Percentiles rank a stretch among this genome's conserved stretches.
Evolutionary conservation across 495 filamentous ascomycete genomes (phyloP).

Genomic region (Tuber borchii): DNA sequence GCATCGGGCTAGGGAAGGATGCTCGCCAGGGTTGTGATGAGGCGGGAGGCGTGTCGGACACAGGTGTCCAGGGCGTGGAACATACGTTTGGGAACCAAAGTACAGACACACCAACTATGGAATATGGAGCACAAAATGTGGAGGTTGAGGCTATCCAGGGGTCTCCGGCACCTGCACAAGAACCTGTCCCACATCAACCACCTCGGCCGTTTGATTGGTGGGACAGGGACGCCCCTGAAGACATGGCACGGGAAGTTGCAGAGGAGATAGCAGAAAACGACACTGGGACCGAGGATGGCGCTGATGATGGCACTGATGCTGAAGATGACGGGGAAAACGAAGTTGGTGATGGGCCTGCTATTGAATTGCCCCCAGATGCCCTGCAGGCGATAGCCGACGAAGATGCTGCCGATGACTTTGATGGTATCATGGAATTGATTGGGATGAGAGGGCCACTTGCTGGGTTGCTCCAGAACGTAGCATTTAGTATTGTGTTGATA

Average conservation of each 20-base stretch:
- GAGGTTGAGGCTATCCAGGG: background rate
- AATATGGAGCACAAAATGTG: background rate
- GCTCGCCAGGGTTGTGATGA: background rate
- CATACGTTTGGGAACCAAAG: background rate
- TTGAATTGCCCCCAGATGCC: slow-evolving; percentile 38
- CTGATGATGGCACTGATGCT: slow-evolving; percentile 25
- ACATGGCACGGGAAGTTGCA: background rate
- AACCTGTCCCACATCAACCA: background rate
- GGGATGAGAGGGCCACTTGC: slow-evolving; percentile 91
- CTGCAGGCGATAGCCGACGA: slow-evolving; percentile 35
- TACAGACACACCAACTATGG: too few relatives aligned
- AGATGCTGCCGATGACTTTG: slow-evolving; percentile 93
- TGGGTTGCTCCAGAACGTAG: slow-evolving; percentile 83
- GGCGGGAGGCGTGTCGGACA: background rate
- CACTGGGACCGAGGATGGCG: slow-evolving; percentile 32
- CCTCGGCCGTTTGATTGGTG: background rate
- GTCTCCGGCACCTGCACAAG: background rate
- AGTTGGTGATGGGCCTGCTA: slow-evolving; percentile 10
- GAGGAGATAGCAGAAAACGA: background rate
- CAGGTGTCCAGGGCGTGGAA: background rate
- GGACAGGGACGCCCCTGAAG: background rate
- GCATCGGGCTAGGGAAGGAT: background rate
- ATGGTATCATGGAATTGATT: slow-evolving; percentile 91
- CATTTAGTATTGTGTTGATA: slow-evolving; percentile 87
- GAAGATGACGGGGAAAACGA: slow-evolving; percentile 23